These are phyloP conservation scores for Hsuehochloa calcarea DNA, from an alignment of 176 grass and related monocot species.

Conservation along the genomic window DNA sequence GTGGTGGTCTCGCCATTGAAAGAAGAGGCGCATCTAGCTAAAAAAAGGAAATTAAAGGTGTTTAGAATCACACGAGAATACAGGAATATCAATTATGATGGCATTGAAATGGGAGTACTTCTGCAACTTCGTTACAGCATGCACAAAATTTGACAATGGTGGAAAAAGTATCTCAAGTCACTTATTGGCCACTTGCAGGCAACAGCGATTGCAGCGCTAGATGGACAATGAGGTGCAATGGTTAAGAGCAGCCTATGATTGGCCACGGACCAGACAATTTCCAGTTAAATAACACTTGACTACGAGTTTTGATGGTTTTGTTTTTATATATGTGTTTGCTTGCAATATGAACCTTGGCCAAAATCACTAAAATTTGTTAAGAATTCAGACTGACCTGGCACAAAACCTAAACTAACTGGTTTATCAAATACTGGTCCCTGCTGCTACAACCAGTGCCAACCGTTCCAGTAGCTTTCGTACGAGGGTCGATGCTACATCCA, in stretches of 20 bases:
- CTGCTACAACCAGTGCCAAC: not conserved
- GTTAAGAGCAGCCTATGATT: not conserved
- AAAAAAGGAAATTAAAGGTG: not conserved
- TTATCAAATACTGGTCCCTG: conserved; percentile 18
- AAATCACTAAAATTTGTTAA: not conserved
- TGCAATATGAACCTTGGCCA: conserved; percentile 7
- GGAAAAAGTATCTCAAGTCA: not conserved
- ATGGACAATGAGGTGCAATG: not conserved
- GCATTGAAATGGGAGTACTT: not conserved
- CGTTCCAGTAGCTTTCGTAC: not conserved
- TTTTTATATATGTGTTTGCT: not conserved
- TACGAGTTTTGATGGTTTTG: not conserved
- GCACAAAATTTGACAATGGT: not conserved
- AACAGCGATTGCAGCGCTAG: not conserved
- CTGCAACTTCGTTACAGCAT: not conserved
- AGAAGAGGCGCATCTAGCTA: conserved; percentile 79
- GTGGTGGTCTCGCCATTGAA: conserved; percentile 57
- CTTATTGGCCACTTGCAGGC: not conserved
- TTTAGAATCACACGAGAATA: not conserved
- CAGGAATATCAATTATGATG: not conserved
- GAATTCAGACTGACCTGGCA: not conserved
- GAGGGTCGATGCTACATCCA: not conserved
- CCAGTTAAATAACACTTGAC: not conserved
- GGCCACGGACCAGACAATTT: not conserved
- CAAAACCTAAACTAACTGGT: not conserved